Base-by-base conservation (phyloP, 345 rosid species). In the Laguncularia racemosa region DNA sequence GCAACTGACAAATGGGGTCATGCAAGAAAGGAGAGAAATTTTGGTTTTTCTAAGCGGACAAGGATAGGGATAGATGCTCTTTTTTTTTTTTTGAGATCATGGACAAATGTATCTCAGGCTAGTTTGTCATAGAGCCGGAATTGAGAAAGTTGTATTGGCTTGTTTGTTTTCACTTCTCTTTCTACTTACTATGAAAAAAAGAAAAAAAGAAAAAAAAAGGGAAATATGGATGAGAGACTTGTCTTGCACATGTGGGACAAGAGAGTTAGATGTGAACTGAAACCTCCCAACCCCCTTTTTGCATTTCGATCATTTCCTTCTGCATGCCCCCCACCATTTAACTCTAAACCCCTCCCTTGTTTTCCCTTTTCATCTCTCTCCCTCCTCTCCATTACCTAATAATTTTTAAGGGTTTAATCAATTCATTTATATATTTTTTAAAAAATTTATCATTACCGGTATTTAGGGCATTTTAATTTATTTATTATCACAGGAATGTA, bases 221-320 rank as follows among this genome's bases (percentile, higher is more conserved):
- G 26, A 15, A 58, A 11, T n/a, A 15, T 19, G 26, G 52, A 13
- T 48, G 43, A 20, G 12, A 45, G 66, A 46, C 53, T 56, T 68
- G 58, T 67, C 52, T 53, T 45, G 58, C 28, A 38, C 47, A 16
- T 17, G 70, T 23, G 59, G 20, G 15, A 58, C 38, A 52, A 53
- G 20, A 43, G 64, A 76, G 85, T 88, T 86, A 64, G 78, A 84
- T 78, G 53, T 76, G 64, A 91, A 88, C 92, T 73, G 83, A 79
- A 82, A 72, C 74, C 80, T 73, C 76, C 80, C 67, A 69, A 71
- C 71, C 63, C 66, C 68, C 67, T 45, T 62, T 69, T 79, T 53
- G 71, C 75, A 72, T 78, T 70, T 71, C 55, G 50, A 63, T 58
- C 51, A 33, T 46, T 71, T 58, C 58, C 57, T 72, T 66, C 61